phyloP scores from a whole-genome alignment of 2,329 filamentous ascomycete genomes.

The Colletotrichum lindemuthianum region DNA sequence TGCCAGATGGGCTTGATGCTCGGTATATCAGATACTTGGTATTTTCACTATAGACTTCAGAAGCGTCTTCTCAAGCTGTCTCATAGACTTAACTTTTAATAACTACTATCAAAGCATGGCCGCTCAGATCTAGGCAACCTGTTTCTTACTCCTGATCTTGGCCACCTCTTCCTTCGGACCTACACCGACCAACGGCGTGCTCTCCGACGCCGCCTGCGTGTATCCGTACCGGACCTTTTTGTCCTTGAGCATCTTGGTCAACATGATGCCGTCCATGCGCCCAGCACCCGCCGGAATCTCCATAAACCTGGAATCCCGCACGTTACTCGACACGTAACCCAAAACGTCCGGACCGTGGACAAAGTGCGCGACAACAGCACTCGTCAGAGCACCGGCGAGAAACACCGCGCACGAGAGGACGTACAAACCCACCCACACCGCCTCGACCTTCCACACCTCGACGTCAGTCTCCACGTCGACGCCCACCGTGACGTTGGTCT shows the following conservation, averaged over 20 bases:
- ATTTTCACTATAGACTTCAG: no score
- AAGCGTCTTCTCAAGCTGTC: no score
- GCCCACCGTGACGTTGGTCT: conserved; percentile 7
- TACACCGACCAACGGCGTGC: no score
- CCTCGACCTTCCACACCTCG: conserved; percentile 5
- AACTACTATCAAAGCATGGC: no score
- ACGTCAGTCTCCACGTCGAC: not conserved
- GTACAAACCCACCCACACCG: conserved; percentile 9
- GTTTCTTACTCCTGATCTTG: no score
- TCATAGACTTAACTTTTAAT: no score
- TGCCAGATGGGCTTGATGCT: no score
- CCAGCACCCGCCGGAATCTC: not conserved
- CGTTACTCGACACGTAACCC: conserved; percentile 10
- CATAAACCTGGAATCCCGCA: conserved; percentile 17
- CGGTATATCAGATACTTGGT: no score
- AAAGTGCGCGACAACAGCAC: conserved; percentile 4
- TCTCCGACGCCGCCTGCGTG: no score
- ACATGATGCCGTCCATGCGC: conserved; percentile 4
- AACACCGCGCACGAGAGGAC: conserved; percentile 16
- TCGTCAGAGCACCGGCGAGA: not conserved
- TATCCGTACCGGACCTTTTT: conserved; percentile 9
- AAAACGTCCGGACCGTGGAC: conserved; percentile 9
- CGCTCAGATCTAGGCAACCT: no score
- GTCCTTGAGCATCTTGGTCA: not conserved
- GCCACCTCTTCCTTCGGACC: no score